A percentile compares a stretch with the other conserved stretches of the same genome.
Conservation (phyloP, 2,329 filamentous ascomycete species). For the Cladophialophora chaetospira region DNA sequence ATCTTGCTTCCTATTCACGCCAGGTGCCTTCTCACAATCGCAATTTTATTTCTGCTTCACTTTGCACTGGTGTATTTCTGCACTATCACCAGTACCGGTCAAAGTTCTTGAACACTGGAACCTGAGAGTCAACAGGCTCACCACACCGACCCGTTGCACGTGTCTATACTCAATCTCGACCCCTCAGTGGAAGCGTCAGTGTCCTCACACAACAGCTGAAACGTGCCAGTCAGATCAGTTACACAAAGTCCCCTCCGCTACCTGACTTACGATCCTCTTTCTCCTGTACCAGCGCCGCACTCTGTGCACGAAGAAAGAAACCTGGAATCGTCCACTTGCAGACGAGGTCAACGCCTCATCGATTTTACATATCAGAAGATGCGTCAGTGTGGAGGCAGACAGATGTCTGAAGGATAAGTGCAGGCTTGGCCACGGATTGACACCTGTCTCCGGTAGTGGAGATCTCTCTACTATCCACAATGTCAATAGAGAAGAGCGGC, state of each 20-base stretch:
- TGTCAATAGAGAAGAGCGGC: conserved; percentile 24
- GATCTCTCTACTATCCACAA: conserved; percentile 1
- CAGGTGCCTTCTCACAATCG: background rate
- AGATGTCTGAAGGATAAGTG: conserved; percentile 5
- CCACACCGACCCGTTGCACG: background rate
- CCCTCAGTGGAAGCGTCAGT: background rate
- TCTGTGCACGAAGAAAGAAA: no score
- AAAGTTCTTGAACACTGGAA: no score
- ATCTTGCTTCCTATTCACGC: background rate
- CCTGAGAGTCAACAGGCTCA: no score
- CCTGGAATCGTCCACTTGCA: no score
- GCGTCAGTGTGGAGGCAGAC: conserved; percentile 1
- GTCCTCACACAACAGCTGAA: conserved; percentile 3
- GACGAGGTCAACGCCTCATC: no score
- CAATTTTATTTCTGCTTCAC: no score
- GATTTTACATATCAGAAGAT: background rate
- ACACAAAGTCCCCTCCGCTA: background rate
- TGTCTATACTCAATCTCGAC: background rate
- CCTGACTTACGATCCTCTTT: background rate
- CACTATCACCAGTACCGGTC: no score
- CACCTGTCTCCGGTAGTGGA: conserved; percentile 4
- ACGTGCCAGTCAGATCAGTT: conserved; percentile 1
- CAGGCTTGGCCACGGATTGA: background rate
- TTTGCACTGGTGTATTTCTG: no score
- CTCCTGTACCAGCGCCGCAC: background rate